Evolutionary conservation across 2,329 filamentous ascomycete species (phyloP), one percentile per base, ranked within the genome.

Genomic region (Aspergillus tanneri): DNA sequence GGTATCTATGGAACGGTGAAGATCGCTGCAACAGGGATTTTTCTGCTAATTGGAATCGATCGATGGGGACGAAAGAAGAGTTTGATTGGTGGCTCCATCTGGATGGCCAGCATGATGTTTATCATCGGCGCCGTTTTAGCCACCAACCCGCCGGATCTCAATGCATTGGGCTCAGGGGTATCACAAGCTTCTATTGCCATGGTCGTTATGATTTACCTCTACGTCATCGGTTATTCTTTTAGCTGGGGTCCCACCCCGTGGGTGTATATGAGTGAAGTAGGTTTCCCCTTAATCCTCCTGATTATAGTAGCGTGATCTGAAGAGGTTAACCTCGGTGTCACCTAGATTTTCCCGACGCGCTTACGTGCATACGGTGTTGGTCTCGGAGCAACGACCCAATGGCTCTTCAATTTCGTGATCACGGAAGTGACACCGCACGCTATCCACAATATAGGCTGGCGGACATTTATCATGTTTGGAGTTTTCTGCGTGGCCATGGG

Each of bases 201-300:
- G 60, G 61, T 79, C 40, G 71, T 74, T 7, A 77, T 79, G 62
- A 70, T 79, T 43, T 79, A 77, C 60, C 73, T 79, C 4, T 77
- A 77, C 24, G 61, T 58, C 8, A 63, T 64, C 23, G 55, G 60
- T 5, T 65, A 63, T 37, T 58, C 52, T 9, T 47, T 54, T 18
- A 63, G 59, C 2, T 62, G 59, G 58, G 60, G 60, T 14, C 64
- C 62, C 11, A 59, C 57, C 5, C 66, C 66, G 1, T 69, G 65
- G 66, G 65, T 66, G 4, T 68, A 67, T 38, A 50, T 69, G 3
- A 57, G 63, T 39, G 63, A 67, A 56, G 62, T 65, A 55, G 50
- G 60, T 49, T 4, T 16, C 16, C 16, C 14, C 5, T 16, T 40
- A 14, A 34, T 7, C 25, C 16, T 27, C 19, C 27, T 23, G 19